Percentiles rank a stretch among this genome's conserved stretches.
Conservation (phyloP, 768 basidiomycete genomes). For the Termitomyces sp. region DNA sequence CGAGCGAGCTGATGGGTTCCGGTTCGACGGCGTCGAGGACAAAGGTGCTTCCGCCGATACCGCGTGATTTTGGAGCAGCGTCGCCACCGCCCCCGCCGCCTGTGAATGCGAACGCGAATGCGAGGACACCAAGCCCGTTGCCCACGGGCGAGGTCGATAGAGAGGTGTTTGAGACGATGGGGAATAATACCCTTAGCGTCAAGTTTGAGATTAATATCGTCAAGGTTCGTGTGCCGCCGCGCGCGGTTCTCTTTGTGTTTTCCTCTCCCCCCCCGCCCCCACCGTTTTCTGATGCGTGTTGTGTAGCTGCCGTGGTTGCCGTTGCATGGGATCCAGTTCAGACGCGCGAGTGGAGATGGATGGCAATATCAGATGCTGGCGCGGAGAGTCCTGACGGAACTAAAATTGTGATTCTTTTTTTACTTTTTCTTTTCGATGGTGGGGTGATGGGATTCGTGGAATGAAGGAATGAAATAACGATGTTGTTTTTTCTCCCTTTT, state of each 20-base stretch:
- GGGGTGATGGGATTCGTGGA: too few relatives aligned
- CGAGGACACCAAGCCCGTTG: constrained; percentile 43
- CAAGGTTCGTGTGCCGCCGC: constrained; percentile 73
- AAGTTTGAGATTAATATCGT: constrained; percentile 97
- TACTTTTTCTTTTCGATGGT: not conserved
- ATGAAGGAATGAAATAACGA: constrained; percentile 6
- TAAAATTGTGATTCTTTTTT: constrained; percentile 58
- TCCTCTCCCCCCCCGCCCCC: not conserved
- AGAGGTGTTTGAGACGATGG: constrained; percentile 68
- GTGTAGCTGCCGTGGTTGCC: constrained; percentile 86
- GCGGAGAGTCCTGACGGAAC: constrained; percentile 78
- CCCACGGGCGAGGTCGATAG: constrained; percentile 65
- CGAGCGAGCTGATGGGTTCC: constrained; percentile 30
- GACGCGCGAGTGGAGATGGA: constrained; percentile 82
- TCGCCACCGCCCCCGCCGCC: constrained; percentile 11
- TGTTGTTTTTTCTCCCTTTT: not conserved
- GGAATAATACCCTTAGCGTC: constrained; percentile 77
- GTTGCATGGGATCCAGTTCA: constrained; percentile 93
- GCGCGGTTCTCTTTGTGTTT: not conserved
- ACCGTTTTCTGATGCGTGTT: not conserved
- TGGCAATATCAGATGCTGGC: constrained; percentile 99
- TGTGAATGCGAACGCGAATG: not conserved
- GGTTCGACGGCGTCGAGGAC: constrained; percentile 32
- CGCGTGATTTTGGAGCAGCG: constrained; percentile 53
- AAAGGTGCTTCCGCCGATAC: constrained; percentile 76